Percentiles rank a stretch among this genome's conserved stretches.
phyloP scores from a whole-genome alignment of 805 yeast genomes.

The Scheffersomyces ergatensis region DNA sequence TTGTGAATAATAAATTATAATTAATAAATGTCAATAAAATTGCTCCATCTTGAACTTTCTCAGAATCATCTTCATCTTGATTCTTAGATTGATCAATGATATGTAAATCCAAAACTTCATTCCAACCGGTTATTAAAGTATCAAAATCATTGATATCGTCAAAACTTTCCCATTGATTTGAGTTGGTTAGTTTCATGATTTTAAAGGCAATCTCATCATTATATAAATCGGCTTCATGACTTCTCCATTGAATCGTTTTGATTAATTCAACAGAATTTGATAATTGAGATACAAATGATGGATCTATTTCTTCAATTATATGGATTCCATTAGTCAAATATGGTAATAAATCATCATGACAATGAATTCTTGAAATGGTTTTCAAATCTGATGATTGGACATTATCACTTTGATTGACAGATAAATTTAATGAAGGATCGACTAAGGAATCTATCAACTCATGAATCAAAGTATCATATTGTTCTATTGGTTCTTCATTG shows the following conservation, averaged over 20 bases:
- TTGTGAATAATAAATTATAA: constrained; percentile 62
- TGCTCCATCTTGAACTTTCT: constrained; percentile 66
- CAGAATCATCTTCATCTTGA: constrained; percentile 49
- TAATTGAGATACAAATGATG: constrained; percentile 32
- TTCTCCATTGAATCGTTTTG: constrained; percentile 46
- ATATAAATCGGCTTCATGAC: constrained; percentile 55
- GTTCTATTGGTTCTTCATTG: constrained; percentile 18
- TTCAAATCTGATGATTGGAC: constrained; percentile 43
- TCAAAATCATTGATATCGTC: constrained; percentile 52
- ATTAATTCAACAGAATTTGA: constrained; percentile 23
- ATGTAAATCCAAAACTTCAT: constrained; percentile 63
- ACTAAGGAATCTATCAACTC: constrained; percentile 58
- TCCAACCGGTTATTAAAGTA: constrained; percentile 59
- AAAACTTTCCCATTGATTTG: constrained; percentile 17
- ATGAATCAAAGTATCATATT: constrained; percentile 36
- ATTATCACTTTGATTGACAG: constrained; percentile 42
- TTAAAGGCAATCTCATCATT: constrained; percentile 72
- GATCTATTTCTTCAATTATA: constrained; percentile 37
- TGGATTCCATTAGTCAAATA: constrained; percentile 40
- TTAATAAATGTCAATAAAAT: constrained; percentile 73
- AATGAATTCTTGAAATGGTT: constrained; percentile 45
- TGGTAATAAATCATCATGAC: constrained; percentile 26
- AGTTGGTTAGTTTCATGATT: constrained; percentile 39
- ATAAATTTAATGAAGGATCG: constrained; percentile 64
- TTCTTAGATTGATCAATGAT: constrained; percentile 50